Base-by-base conservation (phyloP, 2,329 filamentous ascomycete species). In the Cladosporium oxysporum region DNA sequence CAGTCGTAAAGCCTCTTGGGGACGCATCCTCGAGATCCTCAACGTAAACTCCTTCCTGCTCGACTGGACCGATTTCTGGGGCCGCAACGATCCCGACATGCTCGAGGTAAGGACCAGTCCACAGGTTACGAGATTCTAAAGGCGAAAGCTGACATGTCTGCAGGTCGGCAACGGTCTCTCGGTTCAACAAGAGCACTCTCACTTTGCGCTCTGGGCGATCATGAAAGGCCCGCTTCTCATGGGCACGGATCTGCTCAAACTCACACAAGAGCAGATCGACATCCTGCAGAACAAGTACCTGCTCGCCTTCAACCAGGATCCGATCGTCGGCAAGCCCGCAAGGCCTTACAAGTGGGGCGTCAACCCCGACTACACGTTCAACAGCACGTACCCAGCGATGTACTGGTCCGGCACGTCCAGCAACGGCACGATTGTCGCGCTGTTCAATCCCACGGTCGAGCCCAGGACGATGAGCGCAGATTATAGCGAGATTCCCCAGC, bases 351-450 rank as follows among this genome's bases (percentile, higher is more conserved):
- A 73, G n/a, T 83, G 81, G 81, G 84, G 83, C 0, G 75, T 78
- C 3, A 85, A 85, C 67, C 74, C 79, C 0, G 80, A 84, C 69
- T 81, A 79, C 71, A 83, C 83, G 0, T 85, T 80, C 72, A 83
- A 87, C 68, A 69, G 73, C 18, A 79, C 78, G 0, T 74, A 80
- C 64, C 83, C 83, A 4, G 82, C 83, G 1, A 80, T 84, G 73
- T 84, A 79, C 73, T 85, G 82, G 82, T 76, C 79, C 1, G 83
- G 83, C 0, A 73, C 72, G 28, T 81, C 78, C 3, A 73, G 72
- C 8, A 70, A 76, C 21, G 83, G 83, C 1, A 79, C 78, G n/a
- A 76, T 84, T 47, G 78, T 84, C 18, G 76, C 84, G 33, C 74
- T 83, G 68, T 71, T 85, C n/a, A 85, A 85, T 71, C 79, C 80